Base-by-base conservation (phyloP, 345 rosid genomes). In the Excoecaria cochinchinensis region DNA sequence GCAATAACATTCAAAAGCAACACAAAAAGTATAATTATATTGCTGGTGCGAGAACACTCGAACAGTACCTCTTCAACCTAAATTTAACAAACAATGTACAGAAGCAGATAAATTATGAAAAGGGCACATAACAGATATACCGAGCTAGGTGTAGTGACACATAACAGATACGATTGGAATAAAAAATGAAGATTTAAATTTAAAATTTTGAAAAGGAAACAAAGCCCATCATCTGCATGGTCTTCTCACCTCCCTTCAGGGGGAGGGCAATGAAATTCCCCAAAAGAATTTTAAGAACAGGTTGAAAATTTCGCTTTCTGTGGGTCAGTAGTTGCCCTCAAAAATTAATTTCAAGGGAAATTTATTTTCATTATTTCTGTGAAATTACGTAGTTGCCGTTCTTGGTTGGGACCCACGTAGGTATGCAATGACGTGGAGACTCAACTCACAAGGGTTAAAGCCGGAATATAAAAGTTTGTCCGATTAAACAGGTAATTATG, bases 51-150 rank as follows among this genome's bases (percentile, higher is more conserved):
- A 4, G 11, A 47, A 12, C 71, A 50, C 16, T 58, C 10, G 39
- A 31, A 64, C 68, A 64, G 22, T 4, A 7, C n/a, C 55, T n/a
- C 53, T 21, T 67, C 31, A 47, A n/a, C 56, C 69, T 9, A 50
- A 69, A 51, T 69, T 31, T 38, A 69, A n/a, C 47, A 51, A 69
- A 31, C 46, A 51, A 68, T 47, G 21, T 25, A 24, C 13, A 48
- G 40, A 50, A 22, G 52, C 13, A 67, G 38, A 50, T 39, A 51
- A 48, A 68, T 48, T 68, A 6, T 25, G 12, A 68, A 68, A 67
- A 69, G 40, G 46, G 44, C 8, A 16, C 36, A 67, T 25, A 22
- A 67, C 71, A n/a, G n/a, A n/a, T 59, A 69, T 69, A 50, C 24
- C 36, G 44, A n/a, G 6, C 13, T 6, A 36, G 19, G n/a, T 6